These are phyloP conservation scores for Pseudozyma flocculosa DNA, from an alignment of 1,284 basidiomycete species.

Conservation along the genomic window DNA sequence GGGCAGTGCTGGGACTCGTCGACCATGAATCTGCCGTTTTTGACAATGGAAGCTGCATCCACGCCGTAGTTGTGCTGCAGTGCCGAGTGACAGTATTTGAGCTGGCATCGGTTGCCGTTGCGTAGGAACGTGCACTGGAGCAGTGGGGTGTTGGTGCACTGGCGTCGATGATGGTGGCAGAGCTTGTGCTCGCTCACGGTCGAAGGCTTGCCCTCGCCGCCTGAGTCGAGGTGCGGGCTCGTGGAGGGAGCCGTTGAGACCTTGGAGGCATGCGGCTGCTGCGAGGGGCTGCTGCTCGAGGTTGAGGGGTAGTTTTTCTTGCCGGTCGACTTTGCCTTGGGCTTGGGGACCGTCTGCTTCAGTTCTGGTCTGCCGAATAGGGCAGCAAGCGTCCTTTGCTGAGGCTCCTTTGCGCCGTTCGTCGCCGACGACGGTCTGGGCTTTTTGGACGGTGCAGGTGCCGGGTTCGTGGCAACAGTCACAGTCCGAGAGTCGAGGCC, in stretches of 20 bases:
- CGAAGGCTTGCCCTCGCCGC: background rate
- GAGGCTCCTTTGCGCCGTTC: no score
- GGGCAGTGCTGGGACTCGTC: slow-evolving; percentile 28
- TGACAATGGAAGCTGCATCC: slow-evolving; percentile 30
- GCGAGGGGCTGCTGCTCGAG: no score
- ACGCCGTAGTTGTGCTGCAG: slow-evolving; percentile 28
- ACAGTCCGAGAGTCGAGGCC: no score
- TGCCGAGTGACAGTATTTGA: slow-evolving; percentile 24
- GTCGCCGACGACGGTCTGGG: no score
- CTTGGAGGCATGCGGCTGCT: no score
- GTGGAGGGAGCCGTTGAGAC: no score
- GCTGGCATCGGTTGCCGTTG: slow-evolving; percentile 20
- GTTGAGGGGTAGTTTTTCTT: background rate
- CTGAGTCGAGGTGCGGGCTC: no score
- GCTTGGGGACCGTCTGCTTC: background rate
- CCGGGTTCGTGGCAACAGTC: no score
- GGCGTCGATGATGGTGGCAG: slow-evolving; percentile 31
- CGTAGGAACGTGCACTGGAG: slow-evolving; percentile 37
- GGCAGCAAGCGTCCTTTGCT: background rate
- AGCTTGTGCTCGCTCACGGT: slow-evolving; percentile 2
- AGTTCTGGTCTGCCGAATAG: background rate
- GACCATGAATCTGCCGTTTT: slow-evolving; percentile 30
- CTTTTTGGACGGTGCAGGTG: no score
- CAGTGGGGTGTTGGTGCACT: slow-evolving; percentile 19
- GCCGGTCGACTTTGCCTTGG: background rate